A percentile compares a stretch with the other conserved stretches of the same genome.
Conservation (phyloP, 2,329 filamentous ascomycete genomes). For the Eurotiales sp. region DNA sequence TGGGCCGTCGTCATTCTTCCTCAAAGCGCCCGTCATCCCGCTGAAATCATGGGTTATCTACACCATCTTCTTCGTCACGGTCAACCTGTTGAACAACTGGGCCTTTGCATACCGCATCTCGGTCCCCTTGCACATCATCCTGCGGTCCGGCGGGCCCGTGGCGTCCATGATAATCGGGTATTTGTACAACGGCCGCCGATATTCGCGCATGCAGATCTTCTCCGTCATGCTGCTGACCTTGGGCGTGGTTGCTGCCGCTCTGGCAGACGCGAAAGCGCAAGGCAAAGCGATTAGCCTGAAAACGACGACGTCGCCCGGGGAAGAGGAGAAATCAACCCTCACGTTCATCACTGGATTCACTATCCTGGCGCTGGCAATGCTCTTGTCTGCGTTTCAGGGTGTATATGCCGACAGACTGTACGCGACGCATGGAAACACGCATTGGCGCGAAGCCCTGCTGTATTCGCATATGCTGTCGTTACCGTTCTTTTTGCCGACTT, state of each 20-base stretch:
- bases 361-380: slow-evolving; percentile 81
- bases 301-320: slow-evolving; percentile 19
- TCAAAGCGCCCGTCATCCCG: slow-evolving; percentile 75
- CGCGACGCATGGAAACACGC: slow-evolving; percentile 69
- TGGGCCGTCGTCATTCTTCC: slow-evolving; percentile 63
- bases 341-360: slow-evolving; percentile 61
- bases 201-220: slow-evolving; percentile 72
- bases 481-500: slow-evolving; percentile 41
- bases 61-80: slow-evolving; percentile 83
- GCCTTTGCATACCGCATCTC: slow-evolving; percentile 97
- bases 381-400: slow-evolving; percentile 90
- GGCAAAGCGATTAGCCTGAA: slow-evolving; percentile 39
- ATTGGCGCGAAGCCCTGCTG: slow-evolving; percentile 95
- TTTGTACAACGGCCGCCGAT: slow-evolving; percentile 72
- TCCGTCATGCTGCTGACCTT: slow-evolving; percentile 79
- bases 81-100: slow-evolving; percentile 96
- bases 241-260: slow-evolving; percentile 82
- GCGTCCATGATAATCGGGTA: slow-evolving; percentile 92
- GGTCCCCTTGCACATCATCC: slow-evolving; percentile 92
- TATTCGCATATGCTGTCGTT: slow-evolving; percentile 65
- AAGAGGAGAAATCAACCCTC: slow-evolving; percentile 34
- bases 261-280: slow-evolving; percentile 84
- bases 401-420: slow-evolving; percentile 93
- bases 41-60: slow-evolving; percentile 82
- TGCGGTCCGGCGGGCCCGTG: slow-evolving; percentile 91